Evolutionary conservation across 306 rosid species (phyloP), one percentile per base, ranked within the genome.

Genomic region (Luffa acutangula): DNA sequence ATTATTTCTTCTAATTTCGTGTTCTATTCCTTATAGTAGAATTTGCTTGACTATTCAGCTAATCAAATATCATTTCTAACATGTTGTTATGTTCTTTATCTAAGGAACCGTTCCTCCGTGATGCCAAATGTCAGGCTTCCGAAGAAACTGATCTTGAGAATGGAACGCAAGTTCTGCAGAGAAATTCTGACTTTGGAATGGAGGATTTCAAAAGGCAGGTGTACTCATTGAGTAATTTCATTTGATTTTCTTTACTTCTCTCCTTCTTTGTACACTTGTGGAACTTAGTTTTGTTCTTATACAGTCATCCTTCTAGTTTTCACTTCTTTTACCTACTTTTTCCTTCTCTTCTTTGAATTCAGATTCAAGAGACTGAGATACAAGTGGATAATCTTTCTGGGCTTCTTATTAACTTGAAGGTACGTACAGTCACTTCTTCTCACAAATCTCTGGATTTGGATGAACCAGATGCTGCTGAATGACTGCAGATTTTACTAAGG

Each of bases 181-280:
- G 85, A 83, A 81, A 81, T 76, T 74, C 87, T 39, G 90, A 88
- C 80, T 33, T 83, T 58, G 96, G 92, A 69, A 89, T 90, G 96
- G 92, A 86, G 37, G 76, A 86, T 80, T 93, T 90, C 82, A 93
- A 93, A 82, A 90, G 89, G 81, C 93, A 93, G 97, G 97, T 93
- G 45, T 33, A 43, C 11, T 72, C 2, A 52, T 63, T 3, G 33
- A 64, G 71, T 9, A 39, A 25, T 20, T 7, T 8, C 36, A 1
- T 75, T 59, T 34, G 34, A n/a, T 33, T 66, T 18, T 63, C 49
- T 8, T 79, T 45, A 45, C 49, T 45, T 9, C 6, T 43, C 49
- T 34, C 43, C 56, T 7, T 10, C 37, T 18, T 2, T 54, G 4
- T n/a, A 9, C 53, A 31, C 25, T 49, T 76, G 8, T 80, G 42